Conservation (phyloP, 2,329 filamentous ascomycete genomes). For the Colletotrichum nymphaeae region DNA sequence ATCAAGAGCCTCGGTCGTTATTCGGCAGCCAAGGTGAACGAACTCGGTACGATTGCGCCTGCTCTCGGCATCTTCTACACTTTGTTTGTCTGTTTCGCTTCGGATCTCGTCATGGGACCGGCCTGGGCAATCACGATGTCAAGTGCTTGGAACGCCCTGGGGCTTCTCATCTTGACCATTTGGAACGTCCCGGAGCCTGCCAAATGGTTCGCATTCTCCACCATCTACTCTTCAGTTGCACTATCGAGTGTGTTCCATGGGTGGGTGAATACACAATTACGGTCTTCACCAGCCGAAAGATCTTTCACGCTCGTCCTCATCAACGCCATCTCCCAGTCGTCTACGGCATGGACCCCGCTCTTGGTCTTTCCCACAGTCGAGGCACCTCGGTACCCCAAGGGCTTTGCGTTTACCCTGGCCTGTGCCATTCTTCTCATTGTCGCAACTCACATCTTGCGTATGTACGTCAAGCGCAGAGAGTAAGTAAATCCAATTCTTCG, state of each 20-base stretch:
- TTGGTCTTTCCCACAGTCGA: constrained; percentile 61
- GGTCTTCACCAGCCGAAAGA: constrained; percentile 18
- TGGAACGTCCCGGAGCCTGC: constrained; percentile 68
- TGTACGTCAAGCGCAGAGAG: constrained; percentile 29
- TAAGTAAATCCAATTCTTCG: background rate
- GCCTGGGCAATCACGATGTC: constrained; percentile 47
- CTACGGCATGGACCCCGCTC: constrained; percentile 66
- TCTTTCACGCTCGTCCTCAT: constrained; percentile 30
- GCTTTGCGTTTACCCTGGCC: constrained; percentile 51
- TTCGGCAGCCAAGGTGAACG: constrained; percentile 62
- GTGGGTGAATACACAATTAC: constrained; percentile 27
- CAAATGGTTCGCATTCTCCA: constrained; percentile 64
- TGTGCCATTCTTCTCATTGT: constrained; percentile 20
- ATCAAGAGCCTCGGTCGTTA: constrained; percentile 54
- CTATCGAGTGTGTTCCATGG: constrained; percentile 29
- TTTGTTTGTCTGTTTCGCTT: constrained; percentile 26
- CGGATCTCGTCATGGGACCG: constrained; percentile 27
- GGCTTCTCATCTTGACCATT: constrained; percentile 56
- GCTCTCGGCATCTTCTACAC: constrained; percentile 28
- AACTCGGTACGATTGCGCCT: constrained; percentile 46
- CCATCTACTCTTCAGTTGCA: constrained; percentile 36
- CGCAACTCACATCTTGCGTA: constrained; percentile 14
- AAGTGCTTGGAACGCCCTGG: constrained; percentile 17
- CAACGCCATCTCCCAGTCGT: constrained; percentile 61
- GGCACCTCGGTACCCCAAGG: constrained; percentile 54